Conservation (phyloP, 805 yeast genomes). For the Hanseniaspora jakobsenii region DNA sequence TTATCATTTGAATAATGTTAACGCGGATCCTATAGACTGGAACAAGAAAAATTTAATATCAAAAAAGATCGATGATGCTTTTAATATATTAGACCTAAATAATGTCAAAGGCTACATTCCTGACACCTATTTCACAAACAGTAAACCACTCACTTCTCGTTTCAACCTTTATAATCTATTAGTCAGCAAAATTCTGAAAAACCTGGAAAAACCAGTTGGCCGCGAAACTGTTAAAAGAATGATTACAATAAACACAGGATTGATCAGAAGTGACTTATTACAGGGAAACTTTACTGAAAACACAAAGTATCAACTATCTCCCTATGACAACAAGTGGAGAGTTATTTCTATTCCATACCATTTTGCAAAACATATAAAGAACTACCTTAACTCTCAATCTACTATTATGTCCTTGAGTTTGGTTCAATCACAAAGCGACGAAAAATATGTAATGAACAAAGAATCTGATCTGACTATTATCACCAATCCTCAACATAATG, state of each 20-base stretch:
- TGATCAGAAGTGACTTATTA: constrained; percentile 74
- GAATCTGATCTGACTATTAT: neutral
- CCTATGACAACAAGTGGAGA: constrained; percentile 73
- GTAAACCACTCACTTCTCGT: constrained; percentile 50
- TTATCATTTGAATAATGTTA: constrained; percentile 38
- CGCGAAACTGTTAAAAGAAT: constrained; percentile 32
- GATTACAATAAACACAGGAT: constrained; percentile 72
- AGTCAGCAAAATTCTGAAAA: constrained; percentile 44
- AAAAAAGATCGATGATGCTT: constrained; percentile 37
- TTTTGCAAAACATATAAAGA: constrained; percentile 44
- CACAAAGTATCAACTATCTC: constrained; percentile 70
- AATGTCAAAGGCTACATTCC: constrained; percentile 55
- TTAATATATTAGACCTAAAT: constrained; percentile 44
- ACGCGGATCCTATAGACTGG: constrained; percentile 16
- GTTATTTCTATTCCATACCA: constrained; percentile 46
- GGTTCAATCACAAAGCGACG: neutral
- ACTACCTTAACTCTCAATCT: constrained; percentile 37
- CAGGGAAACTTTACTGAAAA: constrained; percentile 75
- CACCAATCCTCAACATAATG: no score
- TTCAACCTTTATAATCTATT: constrained; percentile 50
- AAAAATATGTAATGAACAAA: neutral
- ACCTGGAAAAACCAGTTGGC: constrained; percentile 25
- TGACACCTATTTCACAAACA: constrained; percentile 49
- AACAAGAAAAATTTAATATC: constrained; percentile 38
- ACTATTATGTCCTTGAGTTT: neutral